Evolutionary conservation across 805 yeast genomes (phyloP), one percentile per base, ranked within the genome.

Genomic region (Myxozyma neotropica): DNA sequence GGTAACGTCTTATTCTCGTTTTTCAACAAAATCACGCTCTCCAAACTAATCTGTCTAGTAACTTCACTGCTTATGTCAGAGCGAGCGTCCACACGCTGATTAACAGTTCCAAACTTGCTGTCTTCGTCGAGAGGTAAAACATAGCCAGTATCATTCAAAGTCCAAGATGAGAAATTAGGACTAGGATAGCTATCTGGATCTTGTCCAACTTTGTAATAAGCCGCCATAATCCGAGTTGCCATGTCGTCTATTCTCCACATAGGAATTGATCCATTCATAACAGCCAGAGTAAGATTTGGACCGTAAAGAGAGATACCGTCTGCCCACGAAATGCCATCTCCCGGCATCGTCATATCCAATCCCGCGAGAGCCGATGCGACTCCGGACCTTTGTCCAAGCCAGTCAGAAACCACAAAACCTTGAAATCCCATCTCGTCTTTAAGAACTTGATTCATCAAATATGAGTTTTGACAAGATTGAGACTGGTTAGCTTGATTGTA

Each of bases 331-430:
- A 33, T 23, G 1, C 56, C 59, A 23, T 59, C 64, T 46, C 89
- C 89, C 0, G 88, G 88, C 87, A 84, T 83, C 12, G 81, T 75
- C 86, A 85, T 82, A 70, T 85, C 88, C 36, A 83, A 71, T 1
- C 89, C 89, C 1, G 86, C 78, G 24, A 82, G 71, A 0, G 81
- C 84, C 0, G 85, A 77, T 52, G 77, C 75, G 4, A 83, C 82
- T 4, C 88, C 87, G 7, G 80, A 69, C 64, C 80, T 84, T 59
- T 80, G 84, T 4, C 85, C 87, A n/a, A 82, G 83, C 86, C 87
- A 83, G 68, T 84, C 88, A 27, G 85, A 78, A 57, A 83, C 79
- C n/a, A 84, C 84, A 70, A 82, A 84, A 0, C 88, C 88, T 72
- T 84, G 87, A 67, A 83, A 84, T 0, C 87, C 87, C 53, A 83